Percentiles rank a stretch among this genome's conserved stretches.
Evolutionary conservation across 495 filamentous ascomycete species (phyloP).

Genomic region (Platismatia glauca): DNA sequence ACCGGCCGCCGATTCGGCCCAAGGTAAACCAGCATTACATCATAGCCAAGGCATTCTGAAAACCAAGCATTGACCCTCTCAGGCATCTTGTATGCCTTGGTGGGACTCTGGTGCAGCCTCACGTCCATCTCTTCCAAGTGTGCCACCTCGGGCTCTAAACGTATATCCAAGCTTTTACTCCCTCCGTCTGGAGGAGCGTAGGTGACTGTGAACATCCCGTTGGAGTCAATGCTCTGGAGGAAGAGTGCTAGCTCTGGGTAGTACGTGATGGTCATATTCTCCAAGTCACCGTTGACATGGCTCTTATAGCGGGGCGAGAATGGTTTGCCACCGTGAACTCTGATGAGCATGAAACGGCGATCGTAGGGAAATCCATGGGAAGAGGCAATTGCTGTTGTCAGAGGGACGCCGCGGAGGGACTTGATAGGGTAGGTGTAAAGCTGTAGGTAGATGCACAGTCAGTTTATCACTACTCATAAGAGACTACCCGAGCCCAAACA

Average conservation of each 20-base stretch:
- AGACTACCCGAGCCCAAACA: background rate
- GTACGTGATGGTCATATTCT: conserved; percentile 59
- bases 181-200: conserved; percentile 32
- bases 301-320: conserved; percentile 7
- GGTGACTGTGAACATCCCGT: conserved; percentile 35
- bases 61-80: conserved; percentile 64
- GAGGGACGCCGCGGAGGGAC: conserved; percentile 56
- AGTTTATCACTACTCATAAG: background rate
- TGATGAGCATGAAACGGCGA: conserved; percentile 69
- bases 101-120: conserved; percentile 53
- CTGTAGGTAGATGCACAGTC: conserved; percentile 31
- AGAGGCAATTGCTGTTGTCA: conserved; percentile 48
- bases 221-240: conserved; percentile 44
- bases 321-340: conserved; percentile 34
- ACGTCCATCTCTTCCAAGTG: conserved; percentile 45
- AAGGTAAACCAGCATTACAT: conserved; percentile 59
- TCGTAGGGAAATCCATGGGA: conserved; percentile 66
- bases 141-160: conserved; percentile 47
- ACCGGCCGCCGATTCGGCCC: conserved; percentile 54
- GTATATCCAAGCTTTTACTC: conserved; percentile 42
- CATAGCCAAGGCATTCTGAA: conserved; percentile 57
- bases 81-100: conserved; percentile 60
- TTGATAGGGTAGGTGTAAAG: conserved; percentile 89
- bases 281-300: conserved; percentile 26
- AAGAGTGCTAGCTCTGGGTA: conserved; percentile 63